Base-by-base conservation (phyloP, 2,329 filamentous ascomycete genomes). In the Colletotrichum lindemuthianum region DNA sequence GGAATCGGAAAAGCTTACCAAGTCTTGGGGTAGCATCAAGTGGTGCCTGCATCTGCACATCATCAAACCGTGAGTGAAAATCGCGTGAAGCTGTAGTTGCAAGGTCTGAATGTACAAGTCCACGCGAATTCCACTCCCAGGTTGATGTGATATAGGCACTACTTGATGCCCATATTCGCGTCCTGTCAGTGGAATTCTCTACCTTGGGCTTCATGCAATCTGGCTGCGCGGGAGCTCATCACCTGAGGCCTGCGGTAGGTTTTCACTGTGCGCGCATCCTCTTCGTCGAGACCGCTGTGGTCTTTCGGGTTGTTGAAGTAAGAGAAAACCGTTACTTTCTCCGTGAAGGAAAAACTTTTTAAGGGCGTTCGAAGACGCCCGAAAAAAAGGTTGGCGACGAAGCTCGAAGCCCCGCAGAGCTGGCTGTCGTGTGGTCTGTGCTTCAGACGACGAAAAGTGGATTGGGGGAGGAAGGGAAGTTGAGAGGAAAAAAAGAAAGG, bases 331-430 rank as follows among this genome's bases (percentile, higher is more conserved):
- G 7, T 9, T 1, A 9, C 2, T 13, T 15, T n/a, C 6, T 7
- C 15, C 3, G 15, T 24, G 43, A 24, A 11, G n/a, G 8, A 45
- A 45, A 50, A 43, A 58, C n/a, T 41, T 48, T 52, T 48, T 43
- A 6, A 45, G 10, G 12, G 34, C 34, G 16, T 32, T 41, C 48
- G 9, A 41, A 34, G 36, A 12, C 36, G 41, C 24, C 24, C 24
- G 11, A 15, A 15, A 56, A 51, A 51, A 51, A 48, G 58, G 61
- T 56, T 41, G 61, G 61, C 57, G 33, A 65, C 61, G 61, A 63
- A 60, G 48, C 34, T 10, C 12, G 32, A 48, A 43, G 57, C 58
- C 61, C 61, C 50, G 12, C 50, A 45, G 32, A 33, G 6, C 37
- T 33, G 13, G 8, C 24, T 1, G 4, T 2, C 33, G 5, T 12